Conservation (phyloP, 768 basidiomycete species). For the Mycena capillaripes region DNA sequence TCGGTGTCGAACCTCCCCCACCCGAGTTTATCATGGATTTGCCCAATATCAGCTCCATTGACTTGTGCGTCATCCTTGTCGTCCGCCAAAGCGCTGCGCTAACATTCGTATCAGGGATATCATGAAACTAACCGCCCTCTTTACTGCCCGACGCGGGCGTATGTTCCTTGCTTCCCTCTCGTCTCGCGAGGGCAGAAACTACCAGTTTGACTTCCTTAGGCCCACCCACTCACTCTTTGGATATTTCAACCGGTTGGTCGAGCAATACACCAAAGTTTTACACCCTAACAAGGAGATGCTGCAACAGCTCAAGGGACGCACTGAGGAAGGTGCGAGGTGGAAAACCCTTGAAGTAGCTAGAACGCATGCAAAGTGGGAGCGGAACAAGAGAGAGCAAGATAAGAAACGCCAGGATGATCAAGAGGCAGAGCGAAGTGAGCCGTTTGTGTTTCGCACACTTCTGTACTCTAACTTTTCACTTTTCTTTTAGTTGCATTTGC, state of each 20-base stretch:
- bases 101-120: slow-evolving; percentile 74
- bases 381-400: slow-evolving; percentile 84
- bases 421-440: slow-evolving; percentile 90
- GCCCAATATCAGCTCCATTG: slow-evolving; percentile 89
- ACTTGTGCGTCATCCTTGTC: slow-evolving; percentile 76
- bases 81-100: not conserved
- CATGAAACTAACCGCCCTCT: slow-evolving; percentile 96
- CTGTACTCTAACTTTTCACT: slow-evolving; percentile 14
- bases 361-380: slow-evolving; percentile 92
- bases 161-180: slow-evolving; percentile 89
- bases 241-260: slow-evolving; percentile 97
- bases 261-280: slow-evolving; percentile 94
- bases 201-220: slow-evolving; percentile 97
- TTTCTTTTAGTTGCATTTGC: slow-evolving; percentile 83
- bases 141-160: slow-evolving; percentile 92
- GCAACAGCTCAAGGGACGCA: slow-evolving; percentile 75
- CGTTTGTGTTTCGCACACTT: slow-evolving; percentile 12
- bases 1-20: slow-evolving; percentile 82
- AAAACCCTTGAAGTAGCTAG: slow-evolving; percentile 81
- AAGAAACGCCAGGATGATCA: slow-evolving; percentile 91
- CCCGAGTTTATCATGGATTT: slow-evolving; percentile 89
- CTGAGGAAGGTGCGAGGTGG: slow-evolving; percentile 79
- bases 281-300: slow-evolving; percentile 84
- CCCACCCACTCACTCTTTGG: slow-evolving; percentile 97
- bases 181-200: slow-evolving; percentile 91